Conservation (phyloP, 73 alveolate species). For the Tetrahymena malaccensis region DNA sequence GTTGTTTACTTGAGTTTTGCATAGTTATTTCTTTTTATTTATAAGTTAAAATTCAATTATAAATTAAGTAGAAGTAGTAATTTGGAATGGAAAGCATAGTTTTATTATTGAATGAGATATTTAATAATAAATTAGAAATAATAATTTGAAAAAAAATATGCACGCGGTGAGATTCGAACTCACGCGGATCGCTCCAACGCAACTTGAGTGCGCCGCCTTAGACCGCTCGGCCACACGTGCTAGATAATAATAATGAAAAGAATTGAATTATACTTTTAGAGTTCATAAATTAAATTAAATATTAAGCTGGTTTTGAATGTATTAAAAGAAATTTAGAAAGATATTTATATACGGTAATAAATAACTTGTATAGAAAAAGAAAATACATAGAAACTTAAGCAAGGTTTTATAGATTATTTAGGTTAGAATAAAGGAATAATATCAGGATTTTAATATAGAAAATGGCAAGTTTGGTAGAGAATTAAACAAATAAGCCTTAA, state of each 20-base stretch:
- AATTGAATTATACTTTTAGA: background rate
- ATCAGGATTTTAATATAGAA: background rate
- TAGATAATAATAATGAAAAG: too few species aligned
- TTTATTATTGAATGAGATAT: too few species aligned
- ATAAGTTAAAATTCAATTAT: too few species aligned
- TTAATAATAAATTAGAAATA: too few species aligned
- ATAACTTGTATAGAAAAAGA: background rate
- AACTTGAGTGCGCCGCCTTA: background rate
- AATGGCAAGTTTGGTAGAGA: background rate
- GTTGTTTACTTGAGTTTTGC: too few species aligned
- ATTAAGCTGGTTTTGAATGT: background rate
- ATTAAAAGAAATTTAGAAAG: background rate
- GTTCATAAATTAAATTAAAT: background rate
- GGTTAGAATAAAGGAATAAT: background rate
- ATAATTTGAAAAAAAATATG: background rate
- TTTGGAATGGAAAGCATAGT: too few species aligned
- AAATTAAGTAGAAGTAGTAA: too few species aligned
- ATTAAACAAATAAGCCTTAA: background rate
- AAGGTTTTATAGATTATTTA: background rate
- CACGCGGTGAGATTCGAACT: background rate
- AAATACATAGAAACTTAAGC: background rate
- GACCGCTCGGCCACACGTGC: background rate
- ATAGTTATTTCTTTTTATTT: too few species aligned
- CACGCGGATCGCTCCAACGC: background rate
- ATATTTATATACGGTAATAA: background rate